phyloP scores from a whole-genome alignment of 2,329 filamentous ascomycete species.

The Sporothrix humicola region DNA sequence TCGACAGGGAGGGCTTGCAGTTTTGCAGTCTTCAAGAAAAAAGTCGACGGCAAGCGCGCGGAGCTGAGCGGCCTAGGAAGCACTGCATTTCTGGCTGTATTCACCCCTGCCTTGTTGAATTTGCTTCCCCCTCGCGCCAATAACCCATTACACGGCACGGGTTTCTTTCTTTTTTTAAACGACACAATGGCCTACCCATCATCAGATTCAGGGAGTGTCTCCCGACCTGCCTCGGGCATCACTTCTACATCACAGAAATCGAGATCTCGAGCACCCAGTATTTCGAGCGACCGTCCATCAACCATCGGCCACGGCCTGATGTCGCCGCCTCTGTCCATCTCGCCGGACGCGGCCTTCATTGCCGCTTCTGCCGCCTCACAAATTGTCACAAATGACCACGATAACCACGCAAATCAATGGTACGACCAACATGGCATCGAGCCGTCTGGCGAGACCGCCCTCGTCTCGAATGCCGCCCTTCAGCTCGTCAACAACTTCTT shows the following conservation, averaged over 20 bases:
- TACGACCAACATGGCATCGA: slow-evolving; percentile 71
- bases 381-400: slow-evolving; percentile 87
- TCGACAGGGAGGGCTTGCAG: slow-evolving; percentile 11
- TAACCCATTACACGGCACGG: slow-evolving; percentile 18
- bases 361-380: slow-evolving; percentile 86
- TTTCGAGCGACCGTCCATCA: slow-evolving; percentile 74
- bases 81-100: slow-evolving; percentile 15
- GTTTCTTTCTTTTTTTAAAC: not conserved
- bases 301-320: slow-evolving; percentile 63
- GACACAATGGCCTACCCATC: slow-evolving; percentile 36
- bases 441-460: slow-evolving; percentile 68
- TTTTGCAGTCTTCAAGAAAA: not conserved
- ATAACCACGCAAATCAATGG: slow-evolving; percentile 72
- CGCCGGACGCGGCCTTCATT: slow-evolving; percentile 84
- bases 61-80: slow-evolving; percentile 16
- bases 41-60: not conserved
- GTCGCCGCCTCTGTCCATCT: slow-evolving; percentile 70
- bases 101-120: not conserved
- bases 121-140: not conserved
- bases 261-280: slow-evolving; percentile 63
- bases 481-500: slow-evolving; percentile 87
- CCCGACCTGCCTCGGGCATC: slow-evolving; percentile 40
- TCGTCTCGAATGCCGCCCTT: slow-evolving; percentile 75
- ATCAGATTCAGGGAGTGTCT: slow-evolving; percentile 31
- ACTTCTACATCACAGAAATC: slow-evolving; percentile 41